Conservation (phyloP, 257 asterid genomes). For the Eustoma russellianum region DNA sequence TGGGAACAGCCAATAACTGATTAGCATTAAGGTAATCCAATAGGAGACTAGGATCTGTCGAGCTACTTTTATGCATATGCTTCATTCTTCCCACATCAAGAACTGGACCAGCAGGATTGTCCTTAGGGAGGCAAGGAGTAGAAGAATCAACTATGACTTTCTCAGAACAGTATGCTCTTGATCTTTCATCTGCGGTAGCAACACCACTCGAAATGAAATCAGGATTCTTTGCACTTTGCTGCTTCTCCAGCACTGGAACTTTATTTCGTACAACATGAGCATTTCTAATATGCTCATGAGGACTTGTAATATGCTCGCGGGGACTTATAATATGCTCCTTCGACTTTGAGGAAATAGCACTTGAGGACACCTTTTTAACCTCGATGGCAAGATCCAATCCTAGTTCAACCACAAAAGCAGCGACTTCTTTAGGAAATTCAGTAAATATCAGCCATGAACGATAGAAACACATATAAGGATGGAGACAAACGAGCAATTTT, state of each 20-base stretch:
- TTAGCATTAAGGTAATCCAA: slow-evolving; percentile 4
- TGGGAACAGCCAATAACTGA: slow-evolving; percentile 8
- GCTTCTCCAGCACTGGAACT: background rate
- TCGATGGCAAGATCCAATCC: background rate
- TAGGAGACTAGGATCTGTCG: background rate
- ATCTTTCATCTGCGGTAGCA: background rate
- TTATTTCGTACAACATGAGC: slow-evolving; percentile 7
- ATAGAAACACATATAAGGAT: background rate
- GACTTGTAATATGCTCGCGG: too few relatives aligned
- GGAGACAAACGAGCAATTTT: background rate
- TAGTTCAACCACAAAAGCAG: slow-evolving; percentile 1
- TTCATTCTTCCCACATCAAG: background rate
- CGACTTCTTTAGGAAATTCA: background rate
- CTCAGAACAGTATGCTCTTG: background rate
- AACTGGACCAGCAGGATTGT: slow-evolving; percentile 1
- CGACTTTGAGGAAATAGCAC: slow-evolving; percentile 7
- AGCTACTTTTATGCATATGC: background rate
- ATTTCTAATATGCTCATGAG: too few relatives aligned
- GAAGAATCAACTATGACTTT: background rate
- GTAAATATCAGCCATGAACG: background rate
- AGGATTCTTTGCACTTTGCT: background rate
- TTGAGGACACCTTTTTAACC: background rate
- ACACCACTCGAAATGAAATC: background rate
- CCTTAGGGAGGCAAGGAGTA: background rate
- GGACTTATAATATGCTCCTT: background rate